A percentile compares a stretch with the other conserved stretches of the same genome.
phyloP scores from a whole-genome alignment of 2,329 filamentous ascomycete genomes.

The Trichophyton schoenleinii region DNA sequence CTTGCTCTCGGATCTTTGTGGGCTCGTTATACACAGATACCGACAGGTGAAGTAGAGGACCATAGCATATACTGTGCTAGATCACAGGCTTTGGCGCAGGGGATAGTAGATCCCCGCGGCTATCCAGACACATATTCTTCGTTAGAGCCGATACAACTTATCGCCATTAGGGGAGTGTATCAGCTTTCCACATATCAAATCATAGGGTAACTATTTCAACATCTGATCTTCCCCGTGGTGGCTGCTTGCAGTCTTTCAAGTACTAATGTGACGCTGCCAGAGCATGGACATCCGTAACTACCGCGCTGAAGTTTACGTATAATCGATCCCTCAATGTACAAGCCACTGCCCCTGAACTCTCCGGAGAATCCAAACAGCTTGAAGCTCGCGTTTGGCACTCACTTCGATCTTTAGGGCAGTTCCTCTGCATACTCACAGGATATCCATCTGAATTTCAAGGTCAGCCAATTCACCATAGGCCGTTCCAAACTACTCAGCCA shows the following conservation, averaged over 20 bases:
- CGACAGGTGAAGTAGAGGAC: constrained; percentile 18
- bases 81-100: constrained; percentile 22
- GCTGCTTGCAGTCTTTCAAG: background rate
- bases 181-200: constrained; percentile 29
- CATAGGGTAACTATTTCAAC: constrained; percentile 23
- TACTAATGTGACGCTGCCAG: constrained; percentile 15
- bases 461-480: constrained; percentile 20
- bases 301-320: constrained; percentile 24
- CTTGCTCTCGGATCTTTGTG: constrained; percentile 31
- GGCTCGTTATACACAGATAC: constrained; percentile 20
- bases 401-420: constrained; percentile 26
- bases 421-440: constrained; percentile 27
- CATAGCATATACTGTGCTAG: constrained; percentile 28
- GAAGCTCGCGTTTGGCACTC: constrained; percentile 30
- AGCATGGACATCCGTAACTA: constrained; percentile 26
- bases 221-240: background rate
- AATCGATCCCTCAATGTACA: constrained; percentile 27
- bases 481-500: constrained; percentile 20
- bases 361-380: constrained; percentile 21
- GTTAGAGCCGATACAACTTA: constrained; percentile 27
- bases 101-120: background rate
- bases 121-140: constrained; percentile 15
- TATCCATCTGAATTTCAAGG: constrained; percentile 23
- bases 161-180: constrained; percentile 27
- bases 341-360: constrained; percentile 20